Base-by-base conservation (phyloP, 2,329 filamentous ascomycete genomes). In the Calonectria honghensis region DNA sequence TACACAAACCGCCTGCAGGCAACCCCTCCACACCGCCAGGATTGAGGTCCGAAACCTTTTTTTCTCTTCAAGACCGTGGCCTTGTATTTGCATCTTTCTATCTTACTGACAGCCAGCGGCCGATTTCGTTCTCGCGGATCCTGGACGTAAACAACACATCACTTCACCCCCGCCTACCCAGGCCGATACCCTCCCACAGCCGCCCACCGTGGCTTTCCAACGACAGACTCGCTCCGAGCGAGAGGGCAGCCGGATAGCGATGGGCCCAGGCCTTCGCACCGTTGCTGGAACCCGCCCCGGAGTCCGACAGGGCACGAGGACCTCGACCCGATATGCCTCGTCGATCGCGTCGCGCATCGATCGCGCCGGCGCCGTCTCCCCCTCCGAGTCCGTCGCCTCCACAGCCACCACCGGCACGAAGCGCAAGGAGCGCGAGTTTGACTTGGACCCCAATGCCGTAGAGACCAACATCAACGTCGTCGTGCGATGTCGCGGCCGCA, bases 391-490 rank as follows among this genome's bases (percentile, higher is more conserved):
- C 10, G 83, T 95, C 29, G 79, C 81, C 64, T 89, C 90, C 68
- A 94, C 94, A 5, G 85, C 90, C 35, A 89, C 89, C 65, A 85
- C 90, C 39, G 91, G 92, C 31, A 90, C 89, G 57, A 98, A 98
- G 88, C 93, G 96, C 81, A 98, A 98, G 85, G 95, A 97, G 80
- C 91, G 95, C 81, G 95, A 97, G 48, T 96, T 93, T 82, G 96
- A 96, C 57, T 85, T 90, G 7, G 92, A 94, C 39, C 69, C 76
- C 2, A 85, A 86, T 71, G 90, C 91, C 67, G 93, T 96, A 80
- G 96, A 98, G 85, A 98, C 96, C 10, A 99, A 98, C 84, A 99
- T 99, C 86, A 97, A 97, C 83, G 97, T 99, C 61, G 96, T 98
- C 41, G 97, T 99, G 73, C 91, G 97, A 77, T 99, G 96, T 87